phyloP scores from a whole-genome alignment of 192 early-diverging fungal species.

The Podila clonocystis region DNA sequence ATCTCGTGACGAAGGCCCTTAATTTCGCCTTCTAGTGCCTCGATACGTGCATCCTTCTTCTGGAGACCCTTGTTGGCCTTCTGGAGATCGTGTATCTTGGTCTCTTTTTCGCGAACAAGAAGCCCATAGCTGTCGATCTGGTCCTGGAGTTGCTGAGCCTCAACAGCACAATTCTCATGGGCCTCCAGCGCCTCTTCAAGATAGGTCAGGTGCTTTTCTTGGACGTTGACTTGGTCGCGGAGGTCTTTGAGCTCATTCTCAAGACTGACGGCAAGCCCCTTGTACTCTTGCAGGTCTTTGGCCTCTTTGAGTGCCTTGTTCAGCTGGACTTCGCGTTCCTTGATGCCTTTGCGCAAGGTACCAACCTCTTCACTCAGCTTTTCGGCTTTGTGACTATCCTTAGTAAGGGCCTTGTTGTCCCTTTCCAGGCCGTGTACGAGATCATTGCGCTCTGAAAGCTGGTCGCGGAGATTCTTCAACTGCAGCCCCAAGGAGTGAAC shows the following conservation, averaged over 20 bases:
- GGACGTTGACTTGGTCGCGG: slow-evolving; percentile 16
- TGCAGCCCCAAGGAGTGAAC: slow-evolving; percentile 2
- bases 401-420: slow-evolving; percentile 2
- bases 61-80: neutral
- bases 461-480: slow-evolving; percentile 17
- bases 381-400: neutral
- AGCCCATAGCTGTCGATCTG: slow-evolving; percentile 15
- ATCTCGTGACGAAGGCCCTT: slow-evolving; percentile 10
- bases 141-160: slow-evolving; percentile 11
- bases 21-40: slow-evolving; percentile 10
- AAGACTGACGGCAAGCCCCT: neutral
- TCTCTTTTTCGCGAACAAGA: slow-evolving; percentile 10
- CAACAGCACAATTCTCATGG: slow-evolving; percentile 15
- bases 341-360: slow-evolving; percentile 6
- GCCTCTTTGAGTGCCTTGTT: neutral
- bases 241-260: slow-evolving; percentile 26
- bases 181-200: slow-evolving; percentile 25
- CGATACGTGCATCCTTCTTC: slow-evolving; percentile 8
- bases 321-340: slow-evolving; percentile 16
- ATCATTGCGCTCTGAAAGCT: neutral
- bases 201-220: slow-evolving; percentile 35
- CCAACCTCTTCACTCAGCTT: slow-evolving; percentile 11
- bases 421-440: slow-evolving; percentile 3
- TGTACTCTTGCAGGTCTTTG: neutral
- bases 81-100: slow-evolving; percentile 2